These are phyloP conservation scores for Hypoxylon fuscum DNA, from an alignment of 495 filamentous ascomycete genomes.

Conservation along the genomic window DNA sequence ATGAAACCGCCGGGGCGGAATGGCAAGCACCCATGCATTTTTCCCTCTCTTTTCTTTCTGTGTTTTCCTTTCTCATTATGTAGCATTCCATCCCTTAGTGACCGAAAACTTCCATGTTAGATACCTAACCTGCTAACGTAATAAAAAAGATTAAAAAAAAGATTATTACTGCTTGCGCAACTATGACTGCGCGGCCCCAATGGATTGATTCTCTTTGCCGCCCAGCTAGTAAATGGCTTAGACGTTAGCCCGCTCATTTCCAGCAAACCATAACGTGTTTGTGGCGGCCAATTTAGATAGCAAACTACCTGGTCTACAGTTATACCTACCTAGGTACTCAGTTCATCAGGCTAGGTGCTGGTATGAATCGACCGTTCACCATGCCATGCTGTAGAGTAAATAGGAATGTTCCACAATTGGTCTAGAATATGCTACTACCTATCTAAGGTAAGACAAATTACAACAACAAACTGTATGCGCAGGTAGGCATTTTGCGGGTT, in stretches of 20 bases:
- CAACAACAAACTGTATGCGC: conserved; percentile 21
- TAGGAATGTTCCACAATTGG: conserved; percentile 23
- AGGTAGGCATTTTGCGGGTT: conserved; percentile 20
- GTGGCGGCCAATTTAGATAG: conserved; percentile 27
- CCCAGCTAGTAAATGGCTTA: conserved; percentile 31
- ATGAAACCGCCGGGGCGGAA: conserved; percentile 34
- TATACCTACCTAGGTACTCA: background rate
- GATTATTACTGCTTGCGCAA: conserved; percentile 9
- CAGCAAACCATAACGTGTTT: conserved; percentile 25
- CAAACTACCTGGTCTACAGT: conserved; percentile 23
- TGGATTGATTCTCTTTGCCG: conserved; percentile 33
- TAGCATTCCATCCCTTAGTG: no score
- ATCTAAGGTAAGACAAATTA: conserved; percentile 29
- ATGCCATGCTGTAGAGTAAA: no score
- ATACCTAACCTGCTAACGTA: no score
- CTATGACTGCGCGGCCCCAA: conserved; percentile 19
- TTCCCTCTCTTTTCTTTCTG: conserved; percentile 1
- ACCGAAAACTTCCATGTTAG: no score
- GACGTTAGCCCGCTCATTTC: conserved; percentile 20
- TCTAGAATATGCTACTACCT: conserved; percentile 19
- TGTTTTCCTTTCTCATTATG: background rate
- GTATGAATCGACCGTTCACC: background rate
- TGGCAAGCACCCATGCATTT: conserved; percentile 25
- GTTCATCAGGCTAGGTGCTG: background rate
- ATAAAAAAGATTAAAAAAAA: conserved; percentile 17